These are phyloP conservation scores for Sarcodon sp. DNA, from an alignment of 768 basidiomycete species.

Conservation along the genomic window DNA sequence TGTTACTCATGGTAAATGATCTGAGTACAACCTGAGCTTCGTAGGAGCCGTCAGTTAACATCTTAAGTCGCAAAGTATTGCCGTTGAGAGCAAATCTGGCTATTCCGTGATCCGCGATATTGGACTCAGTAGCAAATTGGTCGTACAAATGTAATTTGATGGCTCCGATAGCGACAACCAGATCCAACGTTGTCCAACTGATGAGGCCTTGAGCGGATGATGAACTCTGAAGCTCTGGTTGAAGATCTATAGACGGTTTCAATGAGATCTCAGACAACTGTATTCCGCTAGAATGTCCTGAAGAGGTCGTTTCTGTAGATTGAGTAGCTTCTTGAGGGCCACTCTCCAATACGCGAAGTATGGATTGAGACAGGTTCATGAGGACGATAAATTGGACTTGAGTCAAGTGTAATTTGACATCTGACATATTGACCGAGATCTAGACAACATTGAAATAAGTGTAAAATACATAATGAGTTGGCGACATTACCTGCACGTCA, in stretches of 20 bases:
- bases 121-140: conserved; percentile 38
- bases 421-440: conserved; percentile 67
- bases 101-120: conserved; percentile 69
- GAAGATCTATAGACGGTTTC: conserved; percentile 21
- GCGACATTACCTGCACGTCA: conserved; percentile 52
- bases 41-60: conserved; percentile 68
- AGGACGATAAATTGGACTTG: conserved; percentile 73
- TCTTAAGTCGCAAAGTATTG: conserved; percentile 68
- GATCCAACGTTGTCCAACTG: conserved; percentile 56
- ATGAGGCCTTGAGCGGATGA: conserved; percentile 11
- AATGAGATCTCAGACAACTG: conserved; percentile 5
- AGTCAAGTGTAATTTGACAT: conserved; percentile 74
- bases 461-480: conserved; percentile 1
- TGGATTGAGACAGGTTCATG: conserved; percentile 49
- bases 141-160: conserved; percentile 87
- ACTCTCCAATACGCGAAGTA: conserved; percentile 50
- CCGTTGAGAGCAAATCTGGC: conserved; percentile 75
- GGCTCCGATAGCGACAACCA: conserved; percentile 55
- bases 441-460: conserved; percentile 15
- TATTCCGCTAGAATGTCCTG: conserved; percentile 5
- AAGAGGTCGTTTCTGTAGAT: conserved; percentile 11
- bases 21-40: conserved; percentile 83
- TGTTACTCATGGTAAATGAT: conserved; percentile 89
- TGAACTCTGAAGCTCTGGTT: conserved; percentile 39
- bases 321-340: conserved; percentile 28